Evolutionary conservation across 331 rosid species (phyloP), one percentile per base, ranked within the genome.

Genomic region (Quercus phellos): DNA sequence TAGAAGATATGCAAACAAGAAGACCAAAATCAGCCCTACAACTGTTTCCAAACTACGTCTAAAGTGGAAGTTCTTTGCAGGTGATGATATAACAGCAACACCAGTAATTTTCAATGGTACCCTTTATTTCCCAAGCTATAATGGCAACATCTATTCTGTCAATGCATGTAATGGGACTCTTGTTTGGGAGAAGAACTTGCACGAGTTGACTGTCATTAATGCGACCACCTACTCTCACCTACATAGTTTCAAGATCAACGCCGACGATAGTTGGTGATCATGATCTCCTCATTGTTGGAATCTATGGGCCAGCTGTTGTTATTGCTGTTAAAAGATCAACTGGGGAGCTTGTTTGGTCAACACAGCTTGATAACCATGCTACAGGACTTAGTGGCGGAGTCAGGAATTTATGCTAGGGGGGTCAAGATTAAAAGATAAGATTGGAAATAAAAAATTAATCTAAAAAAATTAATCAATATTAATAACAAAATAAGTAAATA

Each of bases 251-350:
- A 0, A 80, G 92, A 69, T 82, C 89, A 16, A 89, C 89, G 5
- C 97, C 92, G 2, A 89, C 86, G 0, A 34, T 88, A 5, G 86
- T 77, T 3, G 77, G 10, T 6, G 43, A 35, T 35, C 43, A 75
- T 12, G 84, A 83, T 61, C 55, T 88, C 14, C 51, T 91, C 1
- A 21, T 89, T 2, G 34, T 82, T 17, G 90, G 91, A 64, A 82
- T 89, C 38, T 85, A 85, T 79, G 94, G 92, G 4, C 97, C 92
- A 9, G 91, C 91, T 2, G 82, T 77, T 7, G 85, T 86, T 42
- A 16, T 89, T 74, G 91, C 84, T 76, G 78, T 89, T 13, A 83
- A 84, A 43, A 88, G 85, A 60, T 81, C 82, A 0, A 88, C 82
- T 0, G 91, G 94, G 24, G 42, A 86, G 69, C 82, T 88, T 0